Evolutionary conservation across 2,329 filamentous ascomycete species (phyloP), one percentile per base, ranked within the genome.

Genomic region (Colletotrichum eleusines): DNA sequence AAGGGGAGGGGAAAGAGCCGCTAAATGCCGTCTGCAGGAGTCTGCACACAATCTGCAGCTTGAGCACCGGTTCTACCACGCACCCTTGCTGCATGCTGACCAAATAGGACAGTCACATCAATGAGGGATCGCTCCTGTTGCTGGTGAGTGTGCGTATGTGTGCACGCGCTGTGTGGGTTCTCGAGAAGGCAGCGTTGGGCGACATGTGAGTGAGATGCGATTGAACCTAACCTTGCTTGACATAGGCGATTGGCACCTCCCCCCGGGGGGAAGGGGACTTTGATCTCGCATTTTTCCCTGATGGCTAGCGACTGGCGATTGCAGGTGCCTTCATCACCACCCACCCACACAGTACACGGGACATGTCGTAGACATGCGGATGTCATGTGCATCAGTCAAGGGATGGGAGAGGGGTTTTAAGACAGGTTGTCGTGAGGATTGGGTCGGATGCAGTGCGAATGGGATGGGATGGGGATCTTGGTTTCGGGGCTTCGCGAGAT

Each of bases 11-110:
- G 20, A 54, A 50, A 65, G 64, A 55, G 62, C 68, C 64, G 68
- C 68, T 69, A 53, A 68, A 46, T 68, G 40, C 63, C 65, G 58
- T 42, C 63, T 67, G 67, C 67, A 70, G 57, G 57, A 69, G 50
- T 69, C 63, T 67, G 53, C 44, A 59, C 68, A 48, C 51, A 58
- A 12, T 62, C 51, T 71, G 68, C 64, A 63, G 68, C 57, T 33
- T 48, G 60, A 53, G 51, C 69, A 57, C 44, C 58, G 55, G 58
- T 53, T 48, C 46, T 51, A 63, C 63, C 69, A 69, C 64, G 44
- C 53, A 61, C 23, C 31, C 46, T 68, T 42, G 51, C 57, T 42
- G 50, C n/a, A 66, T 57, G 55, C 33, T 31, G 59, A 31, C 69
- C 69, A 35, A 59, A 59, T 63, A 46, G 58, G 64, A 59, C 53